A percentile compares a stretch with the other conserved stretches of the same genome.
Evolutionary conservation across 176 grass and related monocot genomes (phyloP).

Genomic region (Cenchrus purpureus): DNA sequence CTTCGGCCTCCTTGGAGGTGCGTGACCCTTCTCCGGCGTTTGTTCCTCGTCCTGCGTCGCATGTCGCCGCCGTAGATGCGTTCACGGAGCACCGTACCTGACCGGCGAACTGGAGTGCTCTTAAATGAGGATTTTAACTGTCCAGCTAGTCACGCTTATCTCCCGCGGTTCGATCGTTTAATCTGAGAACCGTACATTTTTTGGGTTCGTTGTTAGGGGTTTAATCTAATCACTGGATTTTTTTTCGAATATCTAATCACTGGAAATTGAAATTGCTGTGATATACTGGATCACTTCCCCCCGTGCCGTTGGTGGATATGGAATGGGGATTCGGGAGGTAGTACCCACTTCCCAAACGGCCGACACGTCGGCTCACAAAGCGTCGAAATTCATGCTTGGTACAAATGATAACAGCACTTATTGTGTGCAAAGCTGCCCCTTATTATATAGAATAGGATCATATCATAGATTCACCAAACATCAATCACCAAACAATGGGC

Average conservation of each 20-base stretch:
- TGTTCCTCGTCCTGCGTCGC: not conserved
- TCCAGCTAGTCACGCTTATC: not conserved
- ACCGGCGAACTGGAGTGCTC: not conserved
- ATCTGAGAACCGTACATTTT: not conserved
- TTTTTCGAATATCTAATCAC: too few species aligned
- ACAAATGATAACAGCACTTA: not conserved
- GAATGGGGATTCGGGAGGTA: not conserved
- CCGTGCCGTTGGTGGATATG: not conserved
- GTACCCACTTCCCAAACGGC: not conserved
- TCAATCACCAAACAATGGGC: not conserved
- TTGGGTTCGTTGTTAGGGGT: not conserved
- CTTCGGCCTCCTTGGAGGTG: constrained; percentile 86
- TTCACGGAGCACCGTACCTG: not conserved
- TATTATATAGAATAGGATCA: not conserved
- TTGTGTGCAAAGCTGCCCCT: not conserved
- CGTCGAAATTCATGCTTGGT: not conserved
- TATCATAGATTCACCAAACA: not conserved
- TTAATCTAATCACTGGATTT: not conserved
- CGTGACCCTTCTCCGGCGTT: not conserved
- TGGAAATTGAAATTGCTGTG: not conserved
- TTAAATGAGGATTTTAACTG: not conserved
- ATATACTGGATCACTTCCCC: not conserved
- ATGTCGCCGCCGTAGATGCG: not conserved
- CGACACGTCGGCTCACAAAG: not conserved
- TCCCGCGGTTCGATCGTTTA: not conserved